A percentile compares a stretch with the other conserved stretches of the same genome.
These are phyloP conservation scores for Ammopiptanthus mongolicus DNA, from an alignment of 306 rosid genomes.

Conservation along the genomic window DNA sequence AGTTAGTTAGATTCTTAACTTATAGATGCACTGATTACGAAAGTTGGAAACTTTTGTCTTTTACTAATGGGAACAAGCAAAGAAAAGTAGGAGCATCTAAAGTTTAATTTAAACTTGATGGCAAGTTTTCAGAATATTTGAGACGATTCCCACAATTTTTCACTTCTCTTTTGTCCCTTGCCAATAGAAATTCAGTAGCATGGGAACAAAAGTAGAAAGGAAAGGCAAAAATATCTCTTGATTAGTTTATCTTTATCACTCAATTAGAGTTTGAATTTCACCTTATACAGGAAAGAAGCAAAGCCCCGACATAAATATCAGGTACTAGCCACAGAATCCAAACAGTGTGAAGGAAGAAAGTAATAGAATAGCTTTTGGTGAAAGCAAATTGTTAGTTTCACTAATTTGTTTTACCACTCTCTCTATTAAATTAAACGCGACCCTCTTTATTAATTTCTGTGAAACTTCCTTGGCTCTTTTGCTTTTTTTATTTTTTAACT, in stretches of 20 bases:
- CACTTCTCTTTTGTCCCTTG: neutral
- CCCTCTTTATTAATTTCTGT: too few relatives aligned
- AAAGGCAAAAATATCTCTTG: neutral
- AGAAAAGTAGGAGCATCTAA: neutral
- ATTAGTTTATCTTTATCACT: neutral
- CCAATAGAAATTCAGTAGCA: neutral
- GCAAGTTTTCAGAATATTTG: neutral
- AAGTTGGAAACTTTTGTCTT: neutral
- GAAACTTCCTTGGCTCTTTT: too few relatives aligned
- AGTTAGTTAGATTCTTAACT: conserved; percentile 11
- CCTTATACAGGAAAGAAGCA: neutral
- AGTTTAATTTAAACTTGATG: neutral
- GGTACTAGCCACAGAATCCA: too few relatives aligned
- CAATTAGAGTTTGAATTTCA: neutral
- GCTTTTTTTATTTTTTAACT: too few relatives aligned
- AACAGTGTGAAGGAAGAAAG: neutral
- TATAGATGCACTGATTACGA: neutral
- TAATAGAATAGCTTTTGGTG: neutral
- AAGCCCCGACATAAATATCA: neutral
- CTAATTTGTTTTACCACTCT: neutral
- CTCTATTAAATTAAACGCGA: too few relatives aligned
- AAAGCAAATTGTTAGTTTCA: neutral
- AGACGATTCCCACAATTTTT: neutral
- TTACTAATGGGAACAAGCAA: neutral
- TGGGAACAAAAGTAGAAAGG: neutral